These are phyloP conservation scores for Termitomyces sp. DNA, from an alignment of 768 basidiomycete genomes.

Conservation along the genomic window DNA sequence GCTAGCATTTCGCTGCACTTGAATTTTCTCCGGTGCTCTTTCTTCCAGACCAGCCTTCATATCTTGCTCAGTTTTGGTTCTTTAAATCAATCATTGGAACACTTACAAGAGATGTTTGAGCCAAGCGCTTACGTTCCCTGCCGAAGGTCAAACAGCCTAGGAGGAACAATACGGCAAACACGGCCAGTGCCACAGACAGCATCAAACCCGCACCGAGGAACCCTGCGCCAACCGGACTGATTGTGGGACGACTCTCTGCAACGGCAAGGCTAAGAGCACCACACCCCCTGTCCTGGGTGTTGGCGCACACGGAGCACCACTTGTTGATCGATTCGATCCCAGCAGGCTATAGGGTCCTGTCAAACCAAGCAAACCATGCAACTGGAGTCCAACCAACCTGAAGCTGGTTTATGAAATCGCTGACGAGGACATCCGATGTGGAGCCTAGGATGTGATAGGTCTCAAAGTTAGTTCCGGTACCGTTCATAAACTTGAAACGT, in stretches of 20 bases:
- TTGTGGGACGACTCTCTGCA: constrained; percentile 24
- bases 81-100: background rate
- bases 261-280: constrained; percentile 35
- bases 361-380: background rate
- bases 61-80: background rate
- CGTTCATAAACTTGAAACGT: constrained; percentile 68
- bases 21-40: background rate
- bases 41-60: background rate
- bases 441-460: constrained; percentile 41
- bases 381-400: constrained; percentile 17
- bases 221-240: constrained; percentile 58
- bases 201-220: constrained; percentile 59
- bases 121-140: constrained; percentile 3
- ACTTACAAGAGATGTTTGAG: background rate
- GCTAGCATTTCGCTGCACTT: background rate
- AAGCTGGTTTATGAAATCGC: constrained; percentile 38
- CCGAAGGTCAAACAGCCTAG: constrained; percentile 32
- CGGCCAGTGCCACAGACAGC: constrained; percentile 32
- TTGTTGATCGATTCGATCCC: constrained; percentile 44
- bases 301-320: constrained; percentile 59
- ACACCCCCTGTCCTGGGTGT: constrained; percentile 53
- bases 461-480: constrained; percentile 40
- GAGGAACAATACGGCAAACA: constrained; percentile 33
- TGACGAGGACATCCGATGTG: constrained; percentile 45
- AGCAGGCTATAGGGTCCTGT: constrained; percentile 29